Percentiles rank a stretch among this genome's conserved stretches.
These are phyloP conservation scores for Magnusiomyces paraingens DNA, from an alignment of 1,139 yeast genomes.

Conservation along the genomic window DNA sequence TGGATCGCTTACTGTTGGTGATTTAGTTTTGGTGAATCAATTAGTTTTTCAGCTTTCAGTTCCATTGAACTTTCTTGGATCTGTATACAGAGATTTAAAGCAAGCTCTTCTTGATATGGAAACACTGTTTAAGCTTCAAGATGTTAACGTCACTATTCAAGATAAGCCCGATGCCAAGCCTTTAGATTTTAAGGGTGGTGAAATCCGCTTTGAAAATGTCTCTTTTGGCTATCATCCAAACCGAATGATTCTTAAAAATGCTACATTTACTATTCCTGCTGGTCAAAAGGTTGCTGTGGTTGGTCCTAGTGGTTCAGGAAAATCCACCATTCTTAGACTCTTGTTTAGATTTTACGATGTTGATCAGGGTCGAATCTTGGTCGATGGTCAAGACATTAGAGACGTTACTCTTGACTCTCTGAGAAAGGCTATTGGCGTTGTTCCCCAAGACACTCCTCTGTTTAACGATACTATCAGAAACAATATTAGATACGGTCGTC, in stretches of 20 bases:
- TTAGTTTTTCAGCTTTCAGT: constrained; percentile 92
- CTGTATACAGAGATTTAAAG: constrained; percentile 89
- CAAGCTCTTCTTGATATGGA: constrained; percentile 94
- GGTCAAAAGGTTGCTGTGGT: constrained; percentile 90
- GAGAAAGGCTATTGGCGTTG: constrained; percentile 75
- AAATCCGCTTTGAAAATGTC: constrained; percentile 83
- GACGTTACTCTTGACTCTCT: constrained; percentile 70
- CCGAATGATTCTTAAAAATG: constrained; percentile 76
- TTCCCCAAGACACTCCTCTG: constrained; percentile 95
- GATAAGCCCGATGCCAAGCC: constrained; percentile 59
- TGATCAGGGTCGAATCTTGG: constrained; percentile 63
- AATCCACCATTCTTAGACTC: constrained; percentile 78
- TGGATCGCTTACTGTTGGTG: constrained; percentile 87
- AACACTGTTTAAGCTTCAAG: constrained; percentile 74
- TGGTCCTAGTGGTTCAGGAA: constrained; percentile 94
- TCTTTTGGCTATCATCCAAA: constrained; percentile 88
- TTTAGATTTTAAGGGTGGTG: constrained; percentile 52
- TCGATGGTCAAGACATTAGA: constrained; percentile 86
- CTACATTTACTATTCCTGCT: constrained; percentile 79
- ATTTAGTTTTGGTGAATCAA: constrained; percentile 91
- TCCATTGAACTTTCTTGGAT: constrained; percentile 88
- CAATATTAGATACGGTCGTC: constrained; percentile 80
- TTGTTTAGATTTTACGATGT: constrained; percentile 89
- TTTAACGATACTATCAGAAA: constrained; percentile 87
- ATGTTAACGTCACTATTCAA: constrained; percentile 59